Conservation (phyloP, 2,329 filamentous ascomycete species). For the Sporothrix variecibatus region DNA sequence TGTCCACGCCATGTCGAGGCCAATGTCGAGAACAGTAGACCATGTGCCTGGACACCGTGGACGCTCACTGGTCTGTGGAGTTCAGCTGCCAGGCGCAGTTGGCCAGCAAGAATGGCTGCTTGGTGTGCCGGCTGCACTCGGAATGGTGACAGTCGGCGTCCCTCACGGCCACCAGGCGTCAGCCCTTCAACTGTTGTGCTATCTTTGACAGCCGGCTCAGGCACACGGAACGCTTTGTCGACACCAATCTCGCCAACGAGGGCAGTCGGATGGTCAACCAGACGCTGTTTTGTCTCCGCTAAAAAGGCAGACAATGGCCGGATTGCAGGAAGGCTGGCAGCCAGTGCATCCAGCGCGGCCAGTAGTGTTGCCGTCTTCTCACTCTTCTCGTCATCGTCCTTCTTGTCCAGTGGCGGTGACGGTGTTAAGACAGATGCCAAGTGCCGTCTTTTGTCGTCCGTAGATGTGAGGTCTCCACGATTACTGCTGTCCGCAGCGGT, state of each 20-base stretch:
- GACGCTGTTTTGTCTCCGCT: conserved; percentile 54
- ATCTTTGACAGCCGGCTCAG: conserved; percentile 47
- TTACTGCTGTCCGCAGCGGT: conserved; percentile 25
- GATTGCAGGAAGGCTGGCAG: conserved; percentile 59
- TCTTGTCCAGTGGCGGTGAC: conserved; percentile 39
- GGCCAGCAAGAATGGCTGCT: conserved; percentile 62
- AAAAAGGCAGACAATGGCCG: conserved; percentile 49
- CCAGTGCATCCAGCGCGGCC: conserved; percentile 48
- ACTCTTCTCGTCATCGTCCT: background rate
- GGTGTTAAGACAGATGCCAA: conserved; percentile 67
- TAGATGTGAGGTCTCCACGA: conserved; percentile 20
- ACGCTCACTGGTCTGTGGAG: conserved; percentile 66
- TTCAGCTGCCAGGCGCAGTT: conserved; percentile 71
- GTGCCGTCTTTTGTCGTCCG: conserved; percentile 53
- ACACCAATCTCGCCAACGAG: conserved; percentile 77
- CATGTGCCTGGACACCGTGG: conserved; percentile 77
- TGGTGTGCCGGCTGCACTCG: conserved; percentile 71
- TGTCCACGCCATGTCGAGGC: conserved; percentile 69
- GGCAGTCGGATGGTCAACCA: conserved; percentile 59
- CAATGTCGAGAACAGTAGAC: conserved; percentile 66
- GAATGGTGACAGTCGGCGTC: conserved; percentile 66
- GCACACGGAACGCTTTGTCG: conserved; percentile 76
- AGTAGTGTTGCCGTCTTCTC: conserved; percentile 32
- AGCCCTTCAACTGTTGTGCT: conserved; percentile 47
- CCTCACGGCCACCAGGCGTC: conserved; percentile 71